These are phyloP conservation scores for Alternaria sp. DNA, from an alignment of 2,329 filamentous ascomycete genomes.

Conservation along the genomic window DNA sequence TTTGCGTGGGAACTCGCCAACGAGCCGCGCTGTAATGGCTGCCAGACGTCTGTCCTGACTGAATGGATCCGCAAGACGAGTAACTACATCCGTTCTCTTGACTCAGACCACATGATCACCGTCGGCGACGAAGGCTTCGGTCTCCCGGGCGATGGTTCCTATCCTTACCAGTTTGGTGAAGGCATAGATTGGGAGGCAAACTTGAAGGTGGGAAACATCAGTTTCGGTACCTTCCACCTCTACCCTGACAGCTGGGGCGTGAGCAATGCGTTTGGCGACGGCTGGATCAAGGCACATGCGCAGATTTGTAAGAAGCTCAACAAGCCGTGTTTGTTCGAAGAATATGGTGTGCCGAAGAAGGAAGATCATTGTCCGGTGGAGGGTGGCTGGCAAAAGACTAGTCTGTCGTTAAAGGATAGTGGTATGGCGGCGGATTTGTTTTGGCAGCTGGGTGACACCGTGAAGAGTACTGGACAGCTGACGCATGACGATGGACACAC, in stretches of 20 bases:
- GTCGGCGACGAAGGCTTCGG: slow-evolving; percentile 70
- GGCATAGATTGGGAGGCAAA: slow-evolving; percentile 63
- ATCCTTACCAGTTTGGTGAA: slow-evolving; percentile 62
- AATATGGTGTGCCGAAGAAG: slow-evolving; percentile 45
- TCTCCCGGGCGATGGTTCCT: slow-evolving; percentile 56
- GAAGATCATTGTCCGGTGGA: slow-evolving; percentile 40
- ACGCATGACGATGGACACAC: slow-evolving; percentile 45
- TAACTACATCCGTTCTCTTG: slow-evolving; percentile 70
- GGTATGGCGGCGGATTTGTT: slow-evolving; percentile 47
- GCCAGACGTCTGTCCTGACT: slow-evolving; percentile 64
- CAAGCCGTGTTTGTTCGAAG: slow-evolving; percentile 53
- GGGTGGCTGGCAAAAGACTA: slow-evolving; percentile 42
- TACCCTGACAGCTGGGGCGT: slow-evolving; percentile 57
- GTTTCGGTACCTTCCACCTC: slow-evolving; percentile 65
- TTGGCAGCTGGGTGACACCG: slow-evolving; percentile 44
- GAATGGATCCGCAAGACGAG: slow-evolving; percentile 67
- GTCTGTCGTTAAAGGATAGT: slow-evolving; percentile 26
- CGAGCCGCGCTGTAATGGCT: slow-evolving; percentile 70
- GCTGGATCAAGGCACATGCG: slow-evolving; percentile 59
- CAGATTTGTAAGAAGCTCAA: slow-evolving; percentile 46
- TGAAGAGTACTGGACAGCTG: slow-evolving; percentile 30
- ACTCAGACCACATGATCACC: slow-evolving; percentile 67
- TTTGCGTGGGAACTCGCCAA: slow-evolving; percentile 75
- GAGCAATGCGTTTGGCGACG: slow-evolving; percentile 50
- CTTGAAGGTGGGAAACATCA: slow-evolving; percentile 62